phyloP scores from a whole-genome alignment of 768 basidiomycete genomes.

The Trametes coccinea region DNA sequence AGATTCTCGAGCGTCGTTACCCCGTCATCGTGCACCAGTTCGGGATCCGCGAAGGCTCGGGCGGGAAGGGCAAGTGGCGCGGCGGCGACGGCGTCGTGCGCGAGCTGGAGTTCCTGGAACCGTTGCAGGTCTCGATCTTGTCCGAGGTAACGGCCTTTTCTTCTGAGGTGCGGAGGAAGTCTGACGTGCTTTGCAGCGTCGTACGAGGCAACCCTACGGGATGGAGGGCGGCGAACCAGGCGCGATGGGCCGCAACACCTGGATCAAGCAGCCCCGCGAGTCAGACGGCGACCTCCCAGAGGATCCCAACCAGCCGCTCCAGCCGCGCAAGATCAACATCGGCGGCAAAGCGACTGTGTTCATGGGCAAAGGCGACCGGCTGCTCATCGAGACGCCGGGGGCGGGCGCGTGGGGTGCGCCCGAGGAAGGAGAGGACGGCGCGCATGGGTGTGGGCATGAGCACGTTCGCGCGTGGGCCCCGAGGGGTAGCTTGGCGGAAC shows the following conservation, averaged over 20 bases:
- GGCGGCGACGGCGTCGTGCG: constrained; percentile 87
- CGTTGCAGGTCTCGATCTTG: constrained; percentile 84
- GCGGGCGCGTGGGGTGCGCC: constrained; percentile 81
- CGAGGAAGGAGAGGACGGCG: constrained; percentile 29
- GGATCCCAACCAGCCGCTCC: constrained; percentile 20
- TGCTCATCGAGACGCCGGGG: constrained; percentile 86
- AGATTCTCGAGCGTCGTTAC: constrained; percentile 91
- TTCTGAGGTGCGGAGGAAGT: neutral
- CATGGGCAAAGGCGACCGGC: constrained; percentile 85
- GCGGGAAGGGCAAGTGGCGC: constrained; percentile 66
- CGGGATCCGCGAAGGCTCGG: constrained; percentile 68
- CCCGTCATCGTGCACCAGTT: constrained; percentile 89
- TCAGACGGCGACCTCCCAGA: constrained; percentile 68
- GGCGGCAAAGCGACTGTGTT: constrained; percentile 85
- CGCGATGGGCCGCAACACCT: constrained; percentile 78
- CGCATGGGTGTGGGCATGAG: constrained; percentile 16
- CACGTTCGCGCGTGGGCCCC: constrained; percentile 61
- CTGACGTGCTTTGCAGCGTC: constrained; percentile 49
- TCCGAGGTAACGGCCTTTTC: constrained; percentile 57
- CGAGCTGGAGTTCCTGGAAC: constrained; percentile 79
- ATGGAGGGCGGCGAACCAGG: constrained; percentile 77
- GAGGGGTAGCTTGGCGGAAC: constrained; percentile 56
- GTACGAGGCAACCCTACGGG: constrained; percentile 86
- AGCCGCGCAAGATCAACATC: constrained; percentile 72
- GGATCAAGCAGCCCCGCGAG: constrained; percentile 70